phyloP scores from a whole-genome alignment of 139 green algal genomes.

The Pseudopediastrum boryanum region DNA sequence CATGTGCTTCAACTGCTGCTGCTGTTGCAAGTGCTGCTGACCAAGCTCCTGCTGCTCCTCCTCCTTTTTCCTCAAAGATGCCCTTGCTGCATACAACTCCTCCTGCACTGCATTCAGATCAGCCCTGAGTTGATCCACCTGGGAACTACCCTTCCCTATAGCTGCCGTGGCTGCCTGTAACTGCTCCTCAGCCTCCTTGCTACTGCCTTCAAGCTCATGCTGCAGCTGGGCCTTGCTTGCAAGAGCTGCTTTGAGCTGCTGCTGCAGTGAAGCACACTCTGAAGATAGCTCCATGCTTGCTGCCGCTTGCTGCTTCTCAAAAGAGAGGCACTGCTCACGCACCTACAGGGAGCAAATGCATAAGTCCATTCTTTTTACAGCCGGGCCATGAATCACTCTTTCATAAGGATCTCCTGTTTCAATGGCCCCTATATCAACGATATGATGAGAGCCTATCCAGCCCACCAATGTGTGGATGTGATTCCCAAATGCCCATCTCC shows the following conservation, averaged over 20 bases:
- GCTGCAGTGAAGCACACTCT: neutral
- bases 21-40: neutral
- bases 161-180: neutral
- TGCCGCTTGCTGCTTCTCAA: slow-evolving; percentile 17
- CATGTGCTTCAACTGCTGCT: neutral
- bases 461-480: no score
- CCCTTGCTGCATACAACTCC: no score
- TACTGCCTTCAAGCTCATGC: slow-evolving; percentile 13
- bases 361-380: no score
- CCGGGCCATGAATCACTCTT: no score
- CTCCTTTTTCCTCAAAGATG: no score
- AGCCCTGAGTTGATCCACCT: slow-evolving; percentile 31
- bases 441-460: no score
- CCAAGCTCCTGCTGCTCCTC: neutral
- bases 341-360: no score
- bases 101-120: neutral
- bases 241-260: neutral
- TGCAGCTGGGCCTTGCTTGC: neutral
- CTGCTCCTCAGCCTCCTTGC: slow-evolving; percentile 12
- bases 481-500: no score
- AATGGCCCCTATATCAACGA: no score
- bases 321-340: neutral
- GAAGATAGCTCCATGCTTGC: neutral
- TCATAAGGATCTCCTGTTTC: no score
- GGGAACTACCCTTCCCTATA: neutral